Evolutionary conservation across 768 basidiomycete genomes (phyloP), one percentile per base, ranked within the genome.

Genomic region (Cystofilobasidium macerans): DNA sequence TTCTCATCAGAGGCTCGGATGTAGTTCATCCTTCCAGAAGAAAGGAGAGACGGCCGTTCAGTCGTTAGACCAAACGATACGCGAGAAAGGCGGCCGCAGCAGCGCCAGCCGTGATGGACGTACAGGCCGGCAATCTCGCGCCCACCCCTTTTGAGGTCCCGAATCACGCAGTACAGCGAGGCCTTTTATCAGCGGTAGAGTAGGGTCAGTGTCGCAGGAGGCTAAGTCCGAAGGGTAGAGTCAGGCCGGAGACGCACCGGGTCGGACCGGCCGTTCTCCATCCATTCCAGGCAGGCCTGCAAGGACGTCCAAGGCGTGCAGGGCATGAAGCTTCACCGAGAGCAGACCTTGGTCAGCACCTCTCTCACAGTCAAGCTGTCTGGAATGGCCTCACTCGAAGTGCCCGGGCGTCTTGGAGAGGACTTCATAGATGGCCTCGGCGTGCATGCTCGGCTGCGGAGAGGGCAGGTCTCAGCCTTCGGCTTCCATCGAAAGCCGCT

Each of bases 121-220:
- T n/a, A n/a, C 43, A 64, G 57, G 3, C 67, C 67, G 1, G 67
- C 61, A 43, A 68, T 18, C 32, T 33, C 28, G 8, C 65, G 36
- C 24, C 28, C 26, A 11, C 43, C 51, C 5, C n/a, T 22, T 16
- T 68, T 68, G 26, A 36, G 43, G 36, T 68, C 57, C 45, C 26
- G 36, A 22, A 68, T 68, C 35, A 54, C 67, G 38, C 47, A 59
- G 45, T 57, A 45, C 28, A 68, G 16, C 22, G 26, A 20, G 22
- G 56, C n/a, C 67, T 68, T 26, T 28, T 12, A 9, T 20, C 24
- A 20, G 35, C 12, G 26, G 13, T 9, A 24, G 24, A 32, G 9
- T 6, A 47, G 38, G 4, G 24, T 32, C 42, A n/a, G n/a, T n/a
- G n/a, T n/a, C n/a, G n/a, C n/a, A n/a, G n/a, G n/a, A n/a, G n/a